Base-by-base conservation (phyloP, 768 basidiomycete species). In the Suillus spraguei region DNA sequence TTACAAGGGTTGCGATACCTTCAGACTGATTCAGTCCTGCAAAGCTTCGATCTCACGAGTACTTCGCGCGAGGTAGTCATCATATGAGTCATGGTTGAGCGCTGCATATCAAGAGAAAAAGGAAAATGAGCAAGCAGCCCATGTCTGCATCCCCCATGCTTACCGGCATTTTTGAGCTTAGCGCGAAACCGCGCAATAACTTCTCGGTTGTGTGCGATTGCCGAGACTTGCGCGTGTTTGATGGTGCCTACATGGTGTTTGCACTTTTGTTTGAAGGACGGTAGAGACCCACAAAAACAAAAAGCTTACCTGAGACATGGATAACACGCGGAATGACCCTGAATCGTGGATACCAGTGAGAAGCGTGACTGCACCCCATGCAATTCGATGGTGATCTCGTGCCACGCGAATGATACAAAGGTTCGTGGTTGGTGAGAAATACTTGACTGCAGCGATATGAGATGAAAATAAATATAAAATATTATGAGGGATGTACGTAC, bases 371-470 rank as follows among this genome's bases (percentile, higher is more conserved):
- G 87, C 91, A 0, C 86, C 93, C 91, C 92, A 93, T 0, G 91
- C 90, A 41, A 90, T 84, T 5, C 82, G 83, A 70, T 93, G 87
- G 63, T 92, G 91, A 59, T 93, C 92, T 60, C 95, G 81, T 36
- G 89, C 89, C 35, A 95, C 91, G 49, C 94, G 90, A 49, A 96
- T 85, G 70, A 97, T 95, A 68, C 90, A 92, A 0, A 95, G 80
- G 66, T 89, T 87, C 3, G 94, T 96, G 16, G 83, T 83, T 0
- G 93, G 90, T 0, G 94, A 95, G 67, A 88, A 92, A 69, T 96
- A 96, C 74, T 95, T 94, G 62, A 96, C 95, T 95, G 68, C 6
- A 22, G 24, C 17, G 49, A 38, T 6, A 20, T 11, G 2, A 36
- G 22, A 66, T 22, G 32, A 10, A 22, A 7, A 32, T 44, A 39